A percentile compares a stretch with the other conserved stretches of the same genome.
Conservation (phyloP, 2,329 filamentous ascomycete genomes). For the Lachnellula hyalina region DNA sequence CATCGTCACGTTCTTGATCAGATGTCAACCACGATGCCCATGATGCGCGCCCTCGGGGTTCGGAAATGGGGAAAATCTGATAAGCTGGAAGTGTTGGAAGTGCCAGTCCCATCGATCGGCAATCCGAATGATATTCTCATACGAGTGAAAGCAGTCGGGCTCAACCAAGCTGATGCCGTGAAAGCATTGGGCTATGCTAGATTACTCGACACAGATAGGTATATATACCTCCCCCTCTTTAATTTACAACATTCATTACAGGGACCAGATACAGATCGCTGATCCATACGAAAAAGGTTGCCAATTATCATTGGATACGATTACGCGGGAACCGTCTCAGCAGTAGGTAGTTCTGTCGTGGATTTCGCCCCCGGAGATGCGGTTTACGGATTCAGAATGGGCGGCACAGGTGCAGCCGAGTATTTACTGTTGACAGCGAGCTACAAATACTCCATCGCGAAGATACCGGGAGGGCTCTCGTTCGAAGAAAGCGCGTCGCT, state of each 20-base stretch:
- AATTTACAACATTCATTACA: too few species aligned
- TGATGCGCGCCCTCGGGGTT: neutral
- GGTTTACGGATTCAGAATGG: constrained; percentile 31
- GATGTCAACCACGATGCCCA: neutral
- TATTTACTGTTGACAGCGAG: constrained; percentile 19
- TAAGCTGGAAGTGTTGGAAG: neutral
- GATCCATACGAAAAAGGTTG: constrained; percentile 10
- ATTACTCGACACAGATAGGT: neutral
- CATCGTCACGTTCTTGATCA: neutral
- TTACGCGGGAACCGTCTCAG: constrained; percentile 33
- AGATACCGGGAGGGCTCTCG: constrained; percentile 21
- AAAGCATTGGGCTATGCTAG: neutral
- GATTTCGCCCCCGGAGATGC: constrained; percentile 33
- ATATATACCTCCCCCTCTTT: too few species aligned
- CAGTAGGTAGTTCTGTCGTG: constrained; percentile 29
- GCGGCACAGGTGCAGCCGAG: constrained; percentile 27
- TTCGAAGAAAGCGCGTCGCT: constrained; percentile 36
- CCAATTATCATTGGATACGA: constrained; percentile 40
- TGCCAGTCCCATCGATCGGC: neutral
- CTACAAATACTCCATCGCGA: constrained; percentile 14
- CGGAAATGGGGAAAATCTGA: neutral
- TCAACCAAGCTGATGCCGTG: constrained; percentile 1
- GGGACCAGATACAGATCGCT: too few species aligned
- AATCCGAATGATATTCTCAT: constrained; percentile 1
- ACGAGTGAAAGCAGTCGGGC: neutral